Evolutionary conservation across 2,329 filamentous ascomycete species (phyloP), one percentile per base, ranked within the genome.

Genomic region (Cladosporium sp.): DNA sequence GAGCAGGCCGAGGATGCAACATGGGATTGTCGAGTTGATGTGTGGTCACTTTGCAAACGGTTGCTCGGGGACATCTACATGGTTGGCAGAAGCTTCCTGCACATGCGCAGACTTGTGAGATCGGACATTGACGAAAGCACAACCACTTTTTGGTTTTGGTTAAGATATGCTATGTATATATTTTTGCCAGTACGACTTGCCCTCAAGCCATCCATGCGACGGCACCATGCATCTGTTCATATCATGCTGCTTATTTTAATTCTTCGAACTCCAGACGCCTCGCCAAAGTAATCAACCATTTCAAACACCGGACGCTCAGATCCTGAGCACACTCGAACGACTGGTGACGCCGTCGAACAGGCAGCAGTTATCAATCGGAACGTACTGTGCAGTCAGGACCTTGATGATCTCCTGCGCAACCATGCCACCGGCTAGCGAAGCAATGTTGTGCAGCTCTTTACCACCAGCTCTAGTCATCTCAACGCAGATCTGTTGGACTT

Each of bases 391-490:
- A n/a, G 87, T 89, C 53, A 94, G 86, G 77, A 88, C 85, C 76
- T 99, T 99, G 80, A 99, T 96, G 68, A 94, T 87, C 80, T 99
- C 95, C 79, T 99, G 96, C n/a, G 94, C 92, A 57, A 96, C 90
- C 82, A 99, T 90, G 3, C 95, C 96, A 33, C 95, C 96, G 1
- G 89, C 90, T 65, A 97, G 80, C 29, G 93, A 89, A 35, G 93
- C 91, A 65, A 96, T 91, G 76, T 97, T 98, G 81, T 99, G 95
- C 67, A 99, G 81, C 77, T 99, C 96, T 63, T 88, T 91, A 31
- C 92, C 91, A 57, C 87, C 88, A 40, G 92, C 91, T 67, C 96
- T 88, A 37, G 89, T 86, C 74, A 85, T 72, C 67, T 85, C 83
- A 46, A 74, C 69, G 12, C 78, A 78, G 37, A 77, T 78, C 10